Conservation (phyloP, 1,139 yeast genomes). For the Candida sp. region DNA sequence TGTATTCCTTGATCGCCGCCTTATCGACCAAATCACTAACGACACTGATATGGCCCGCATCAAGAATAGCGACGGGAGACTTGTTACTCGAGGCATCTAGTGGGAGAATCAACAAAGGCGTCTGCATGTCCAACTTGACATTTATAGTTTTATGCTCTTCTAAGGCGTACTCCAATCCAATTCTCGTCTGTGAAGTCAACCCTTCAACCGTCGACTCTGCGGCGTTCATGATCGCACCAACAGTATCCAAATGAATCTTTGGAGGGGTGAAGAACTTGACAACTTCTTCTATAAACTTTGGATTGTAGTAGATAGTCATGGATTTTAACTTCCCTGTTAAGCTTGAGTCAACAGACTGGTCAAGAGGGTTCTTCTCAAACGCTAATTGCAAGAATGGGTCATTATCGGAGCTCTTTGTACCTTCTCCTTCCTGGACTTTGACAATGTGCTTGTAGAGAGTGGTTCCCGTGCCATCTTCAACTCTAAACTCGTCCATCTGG, state of each 20-base stretch:
- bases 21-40: constrained; percentile 81
- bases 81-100: constrained; percentile 78
- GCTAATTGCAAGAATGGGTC: constrained; percentile 82
- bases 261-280: constrained; percentile 86
- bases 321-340: constrained; percentile 78
- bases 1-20: constrained; percentile 71
- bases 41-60: constrained; percentile 95
- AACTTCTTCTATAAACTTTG: constrained; percentile 77
- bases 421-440: constrained; percentile 57
- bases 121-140: constrained; percentile 86
- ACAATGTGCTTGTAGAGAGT: constrained; percentile 85
- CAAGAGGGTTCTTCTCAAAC: constrained; percentile 87
- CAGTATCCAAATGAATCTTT: constrained; percentile 81
- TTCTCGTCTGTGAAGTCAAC: constrained; percentile 83
- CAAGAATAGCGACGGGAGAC: constrained; percentile 90
- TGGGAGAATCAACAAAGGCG: constrained; percentile 92
- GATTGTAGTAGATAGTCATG: constrained; percentile 89
- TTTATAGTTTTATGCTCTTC: constrained; percentile 94
- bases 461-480: constrained; percentile 83
- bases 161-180: constrained; percentile 91
- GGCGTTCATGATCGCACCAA: constrained; percentile 91
- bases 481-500: constrained; percentile 78
- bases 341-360: constrained; percentile 80
- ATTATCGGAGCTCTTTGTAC: constrained; percentile 13
- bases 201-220: constrained; percentile 97